phyloP scores from a whole-genome alignment of 495 filamentous ascomycete genomes.

The Neurospora sp. region DNA sequence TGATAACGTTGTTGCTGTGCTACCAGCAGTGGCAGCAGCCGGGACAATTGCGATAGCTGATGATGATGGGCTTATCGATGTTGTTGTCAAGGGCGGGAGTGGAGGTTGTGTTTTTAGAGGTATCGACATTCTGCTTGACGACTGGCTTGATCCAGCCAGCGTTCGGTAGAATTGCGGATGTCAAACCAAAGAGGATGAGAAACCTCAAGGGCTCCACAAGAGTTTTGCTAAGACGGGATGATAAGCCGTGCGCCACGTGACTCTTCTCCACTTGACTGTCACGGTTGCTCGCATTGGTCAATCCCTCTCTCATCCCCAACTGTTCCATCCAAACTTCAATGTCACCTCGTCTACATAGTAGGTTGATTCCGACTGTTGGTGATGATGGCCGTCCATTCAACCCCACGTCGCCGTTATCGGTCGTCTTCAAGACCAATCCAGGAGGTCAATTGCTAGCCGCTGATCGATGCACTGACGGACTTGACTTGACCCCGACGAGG shows the following conservation, averaged over 20 bases:
- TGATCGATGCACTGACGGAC: neutral
- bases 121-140: no score
- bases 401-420: neutral
- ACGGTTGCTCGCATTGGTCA: neutral
- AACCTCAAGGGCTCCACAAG: no score
- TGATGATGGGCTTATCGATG: neutral
- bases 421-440: neutral
- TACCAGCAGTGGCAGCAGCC: neutral
- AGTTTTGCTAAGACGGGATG: no score
- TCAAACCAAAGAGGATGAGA: no score
- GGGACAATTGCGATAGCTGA: neutral
- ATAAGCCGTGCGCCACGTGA: no score
- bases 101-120: no score
- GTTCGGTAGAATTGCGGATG: neutral
- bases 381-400: neutral
- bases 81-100: neutral
- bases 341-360: neutral
- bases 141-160: no score
- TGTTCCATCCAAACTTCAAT: neutral
- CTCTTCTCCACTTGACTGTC: no score
- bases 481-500: neutral
- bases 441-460: neutral
- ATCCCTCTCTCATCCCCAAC: neutral
- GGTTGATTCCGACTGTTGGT: neutral
- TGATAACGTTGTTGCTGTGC: neutral